Base-by-base conservation (phyloP, 176 grass and related monocot genomes). In the Carex scoparia region DNA sequence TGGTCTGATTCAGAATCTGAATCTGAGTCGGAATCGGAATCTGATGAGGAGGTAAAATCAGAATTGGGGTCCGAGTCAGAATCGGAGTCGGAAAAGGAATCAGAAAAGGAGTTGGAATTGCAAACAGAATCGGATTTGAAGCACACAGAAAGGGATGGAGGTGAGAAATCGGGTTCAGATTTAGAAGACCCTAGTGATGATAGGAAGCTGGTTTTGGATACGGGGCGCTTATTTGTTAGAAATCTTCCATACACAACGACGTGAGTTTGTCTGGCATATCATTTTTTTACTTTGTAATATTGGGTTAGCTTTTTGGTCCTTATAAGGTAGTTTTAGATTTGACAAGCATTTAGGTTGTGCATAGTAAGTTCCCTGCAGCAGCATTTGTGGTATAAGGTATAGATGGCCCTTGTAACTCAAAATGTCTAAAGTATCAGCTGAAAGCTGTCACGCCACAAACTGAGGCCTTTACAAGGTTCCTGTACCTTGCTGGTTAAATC, bases 1-100 rank as follows among this genome's bases (percentile, higher is more conserved):
- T 98, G 91, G 95, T 98, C 95, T 42, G 93, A 98, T 91, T 93
- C 93, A 10, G 95, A 98, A 86, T 90, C 91, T 35, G 86, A 90
- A 68, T 83, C 80, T 53, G 69, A 89, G 56, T 68, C 80, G 12
- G 81, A 86, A 7, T 86, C 89, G 81, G 90, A 90, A 90, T 91
- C 91, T 56, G 82, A 80, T 76, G 56, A 76, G 64, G 27, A 70
- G 28, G 69, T 56, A 82, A 73, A 89, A 79, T 89, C 84, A n/a
- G 33, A 97, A 89, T 14, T 79, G 42, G 75, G 31, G 18, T 80
- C 49, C 65, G 10, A 59, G 82, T 44, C 68, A 69, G 73, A 86
- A 91, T 19, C 59, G 31, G 71, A 71, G 18, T 65, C 15, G 4
- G 56, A 85, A 84, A 78, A 87, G 35, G n/a, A 48, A 56, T 87